Percentiles rank a stretch among this genome's conserved stretches.
Conservation (phyloP, 257 asterid species). For the Striga asiatica region DNA sequence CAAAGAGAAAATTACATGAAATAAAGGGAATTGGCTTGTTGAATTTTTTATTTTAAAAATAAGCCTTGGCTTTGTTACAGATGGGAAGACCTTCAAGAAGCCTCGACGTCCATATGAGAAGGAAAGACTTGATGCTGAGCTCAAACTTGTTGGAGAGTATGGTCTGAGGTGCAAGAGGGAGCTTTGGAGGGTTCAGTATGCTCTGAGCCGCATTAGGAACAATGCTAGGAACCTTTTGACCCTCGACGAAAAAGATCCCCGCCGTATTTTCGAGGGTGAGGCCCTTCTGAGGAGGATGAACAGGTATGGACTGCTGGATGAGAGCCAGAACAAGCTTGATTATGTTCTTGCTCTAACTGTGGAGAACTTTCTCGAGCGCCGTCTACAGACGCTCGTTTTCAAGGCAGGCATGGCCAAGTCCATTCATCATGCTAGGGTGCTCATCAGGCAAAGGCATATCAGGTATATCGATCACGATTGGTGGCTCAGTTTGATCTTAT, state of each 20-base stretch:
- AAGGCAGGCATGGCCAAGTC: slow-evolving; percentile 95
- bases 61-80: slow-evolving; percentile 15
- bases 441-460: slow-evolving; percentile 80
- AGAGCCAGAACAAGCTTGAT: slow-evolving; percentile 85
- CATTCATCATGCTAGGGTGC: slow-evolving; percentile 82
- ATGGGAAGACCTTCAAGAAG: slow-evolving; percentile 87
- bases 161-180: slow-evolving; percentile 84
- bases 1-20: not conserved
- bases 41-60: not conserved
- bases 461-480: slow-evolving; percentile 30
- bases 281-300: slow-evolving; percentile 90
- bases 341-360: slow-evolving; percentile 77
- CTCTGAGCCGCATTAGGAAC: slow-evolving; percentile 72
- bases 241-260: slow-evolving; percentile 67
- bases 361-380: slow-evolving; percentile 81
- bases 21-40: no score
- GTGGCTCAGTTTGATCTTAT: not conserved
- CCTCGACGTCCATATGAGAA: slow-evolving; percentile 89
- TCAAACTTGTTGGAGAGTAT: slow-evolving; percentile 78
- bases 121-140: slow-evolving; percentile 82
- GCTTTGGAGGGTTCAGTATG: slow-evolving; percentile 91
- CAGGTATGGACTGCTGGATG: slow-evolving; percentile 64
- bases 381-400: slow-evolving; percentile 76
- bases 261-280: slow-evolving; percentile 81
- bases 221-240: slow-evolving; percentile 68